A percentile compares a stretch with the other conserved stretches of the same genome.
Evolutionary conservation across 2,329 filamentous ascomycete species (phyloP).

Genomic region (Penicillium sp.): DNA sequence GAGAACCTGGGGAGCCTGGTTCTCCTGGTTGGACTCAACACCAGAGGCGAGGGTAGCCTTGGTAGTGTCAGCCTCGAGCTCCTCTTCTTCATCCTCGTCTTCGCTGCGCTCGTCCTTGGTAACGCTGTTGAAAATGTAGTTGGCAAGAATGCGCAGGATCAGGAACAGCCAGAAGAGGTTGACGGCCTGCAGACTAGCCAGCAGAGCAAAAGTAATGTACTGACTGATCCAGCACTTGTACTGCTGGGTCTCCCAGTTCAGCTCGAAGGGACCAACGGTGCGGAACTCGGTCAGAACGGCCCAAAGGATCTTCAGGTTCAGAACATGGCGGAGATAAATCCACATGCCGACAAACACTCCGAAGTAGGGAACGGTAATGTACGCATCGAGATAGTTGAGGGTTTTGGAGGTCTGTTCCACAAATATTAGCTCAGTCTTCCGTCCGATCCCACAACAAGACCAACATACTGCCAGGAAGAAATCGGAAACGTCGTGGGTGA

Average conservation of each 20-base stretch:
- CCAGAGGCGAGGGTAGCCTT: conserved; percentile 27
- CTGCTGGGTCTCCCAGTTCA: conserved; percentile 48
- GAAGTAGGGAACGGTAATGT: conserved; percentile 79
- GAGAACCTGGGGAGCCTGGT: conserved; percentile 33
- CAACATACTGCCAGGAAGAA: conserved; percentile 79
- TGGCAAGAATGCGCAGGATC: conserved; percentile 43
- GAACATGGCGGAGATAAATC: conserved; percentile 83
- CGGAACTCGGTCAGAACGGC: conserved; percentile 46
- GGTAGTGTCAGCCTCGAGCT: conserved; percentile 19
- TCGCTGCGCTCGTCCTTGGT: conserved; percentile 45
- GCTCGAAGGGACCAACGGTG: conserved; percentile 45
- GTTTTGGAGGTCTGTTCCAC: conserved; percentile 72
- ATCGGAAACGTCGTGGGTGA: conserved; percentile 89
- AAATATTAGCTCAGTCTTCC: background rate
- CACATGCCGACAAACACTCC: conserved; percentile 74
- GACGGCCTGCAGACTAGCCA: conserved; percentile 44
- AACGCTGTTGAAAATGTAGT: conserved; percentile 40
- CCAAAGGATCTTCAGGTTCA: conserved; percentile 48
- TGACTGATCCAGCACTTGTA: conserved; percentile 49
- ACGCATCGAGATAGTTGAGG: conserved; percentile 81
- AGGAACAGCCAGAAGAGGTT: conserved; percentile 47
- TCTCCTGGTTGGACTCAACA: conserved; percentile 26
- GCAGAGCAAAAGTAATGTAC: conserved; percentile 43
- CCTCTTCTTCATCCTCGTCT: conserved; percentile 43
- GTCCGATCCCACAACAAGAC: background rate